Evolutionary conservation across 176 grass and related monocot species (phyloP).

Genomic region (Phragmites australis): DNA sequence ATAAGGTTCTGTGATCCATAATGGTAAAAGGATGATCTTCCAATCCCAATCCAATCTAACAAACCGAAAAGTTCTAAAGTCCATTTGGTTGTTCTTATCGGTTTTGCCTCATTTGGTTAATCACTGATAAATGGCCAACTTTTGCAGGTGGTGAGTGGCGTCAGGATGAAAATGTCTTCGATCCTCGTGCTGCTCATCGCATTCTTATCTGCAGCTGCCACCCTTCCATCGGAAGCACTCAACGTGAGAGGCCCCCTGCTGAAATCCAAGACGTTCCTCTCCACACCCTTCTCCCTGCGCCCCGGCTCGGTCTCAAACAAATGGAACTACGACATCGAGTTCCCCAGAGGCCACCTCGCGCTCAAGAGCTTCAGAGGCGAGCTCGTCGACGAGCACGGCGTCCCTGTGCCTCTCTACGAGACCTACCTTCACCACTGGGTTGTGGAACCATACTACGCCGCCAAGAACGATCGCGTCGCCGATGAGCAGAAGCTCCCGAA

Average conservation of each 20-base stretch:
- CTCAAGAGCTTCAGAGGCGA: constrained; percentile 84
- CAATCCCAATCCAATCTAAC: background rate
- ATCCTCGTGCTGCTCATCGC: background rate
- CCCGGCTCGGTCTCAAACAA: constrained; percentile 81
- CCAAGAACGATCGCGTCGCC: background rate
- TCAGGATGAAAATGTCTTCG: background rate
- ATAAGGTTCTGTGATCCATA: background rate
- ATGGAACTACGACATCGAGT: constrained; percentile 43
- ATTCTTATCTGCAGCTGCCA: background rate
- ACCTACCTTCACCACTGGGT: constrained; percentile 94
- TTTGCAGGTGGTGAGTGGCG: constrained; percentile 6
- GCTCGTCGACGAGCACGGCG: constrained; percentile 65
- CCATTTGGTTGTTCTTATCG: background rate
- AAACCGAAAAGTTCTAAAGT: background rate
- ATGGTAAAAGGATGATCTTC: background rate
- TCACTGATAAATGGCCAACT: background rate
- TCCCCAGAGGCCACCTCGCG: constrained; percentile 74
- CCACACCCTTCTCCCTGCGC: constrained; percentile 51
- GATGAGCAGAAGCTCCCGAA: constrained; percentile 5
- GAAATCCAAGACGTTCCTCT: constrained; percentile 63
- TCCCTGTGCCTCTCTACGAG: constrained; percentile 71
- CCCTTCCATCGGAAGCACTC: constrained; percentile 23
- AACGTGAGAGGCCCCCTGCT: constrained; percentile 34
- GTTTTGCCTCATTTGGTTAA: background rate
- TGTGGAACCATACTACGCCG: constrained; percentile 47